Evolutionary conservation across 331 rosid species (phyloP).

Genomic region (Rosa hybrid): DNA sequence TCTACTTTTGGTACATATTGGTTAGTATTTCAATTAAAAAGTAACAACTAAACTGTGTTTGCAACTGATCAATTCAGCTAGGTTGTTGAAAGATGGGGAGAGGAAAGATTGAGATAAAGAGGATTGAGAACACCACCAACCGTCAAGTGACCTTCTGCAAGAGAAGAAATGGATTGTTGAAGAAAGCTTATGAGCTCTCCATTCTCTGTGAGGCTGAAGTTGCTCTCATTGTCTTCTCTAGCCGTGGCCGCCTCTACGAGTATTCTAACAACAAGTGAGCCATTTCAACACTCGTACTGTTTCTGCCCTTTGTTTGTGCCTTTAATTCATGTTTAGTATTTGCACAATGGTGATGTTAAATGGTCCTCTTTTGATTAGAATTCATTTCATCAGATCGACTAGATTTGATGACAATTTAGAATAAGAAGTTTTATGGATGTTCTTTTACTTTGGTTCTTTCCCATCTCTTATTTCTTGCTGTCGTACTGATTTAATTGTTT

Average conservation of each 20-base stretch:
- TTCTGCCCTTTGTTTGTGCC: not conserved
- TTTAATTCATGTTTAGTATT: not conserved
- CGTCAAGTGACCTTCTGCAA: constrained; percentile 94
- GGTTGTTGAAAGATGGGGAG: constrained; percentile 58
- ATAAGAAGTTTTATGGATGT: not conserved
- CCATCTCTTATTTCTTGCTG: not conserved
- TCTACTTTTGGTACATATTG: not conserved
- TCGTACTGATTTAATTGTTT: not conserved
- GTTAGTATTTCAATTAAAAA: not conserved
- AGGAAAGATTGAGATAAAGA: constrained; percentile 89
- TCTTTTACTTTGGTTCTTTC: not conserved
- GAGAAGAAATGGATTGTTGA: constrained; percentile 84
- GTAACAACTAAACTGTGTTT: not conserved
- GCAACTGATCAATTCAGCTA: not conserved
- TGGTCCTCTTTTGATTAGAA: not conserved
- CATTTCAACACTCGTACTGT: not conserved
- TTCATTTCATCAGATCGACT: not conserved
- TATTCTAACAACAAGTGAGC: constrained; percentile 80
- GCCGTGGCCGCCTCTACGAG: constrained; percentile 90
- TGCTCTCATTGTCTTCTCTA: constrained; percentile 90
- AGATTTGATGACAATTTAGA: not conserved
- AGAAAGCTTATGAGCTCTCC: constrained; percentile 88
- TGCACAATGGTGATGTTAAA: not conserved
- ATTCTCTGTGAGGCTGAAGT: constrained; percentile 92
- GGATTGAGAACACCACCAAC: constrained; percentile 90